Evolutionary conservation across 2,329 filamentous ascomycete species (phyloP).

Genomic region (Periconia macrospinosa): DNA sequence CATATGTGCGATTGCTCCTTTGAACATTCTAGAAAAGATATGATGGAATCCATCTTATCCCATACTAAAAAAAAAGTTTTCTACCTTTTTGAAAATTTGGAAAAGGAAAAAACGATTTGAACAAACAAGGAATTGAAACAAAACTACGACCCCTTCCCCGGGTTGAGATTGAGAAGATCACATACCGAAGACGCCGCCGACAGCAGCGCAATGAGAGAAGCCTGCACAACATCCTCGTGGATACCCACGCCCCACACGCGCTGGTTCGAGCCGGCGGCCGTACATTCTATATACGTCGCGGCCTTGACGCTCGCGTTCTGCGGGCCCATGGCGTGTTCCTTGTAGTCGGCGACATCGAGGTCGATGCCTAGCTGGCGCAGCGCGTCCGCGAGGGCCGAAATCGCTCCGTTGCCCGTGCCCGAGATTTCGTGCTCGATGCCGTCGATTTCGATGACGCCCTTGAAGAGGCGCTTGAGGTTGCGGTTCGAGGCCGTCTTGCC

Average conservation of each 20-base stretch:
- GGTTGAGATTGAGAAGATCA: conserved; percentile 2
- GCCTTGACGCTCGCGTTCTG: conserved; percentile 79
- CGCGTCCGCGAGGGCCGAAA: conserved; percentile 84
- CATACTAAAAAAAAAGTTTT: too few species aligned
- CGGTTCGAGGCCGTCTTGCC: conserved; percentile 76
- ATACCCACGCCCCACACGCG: conserved; percentile 90
- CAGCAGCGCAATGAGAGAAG: conserved; percentile 81
- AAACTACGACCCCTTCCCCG: background rate
- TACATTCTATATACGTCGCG: conserved; percentile 94
- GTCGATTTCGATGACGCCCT: conserved; percentile 82
- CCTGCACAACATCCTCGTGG: conserved; percentile 89
- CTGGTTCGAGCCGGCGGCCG: conserved; percentile 64
- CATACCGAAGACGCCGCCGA: conserved; percentile 84
- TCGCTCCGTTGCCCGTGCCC: conserved; percentile 85
- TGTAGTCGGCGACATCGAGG: conserved; percentile 91
- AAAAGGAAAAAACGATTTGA: background rate
- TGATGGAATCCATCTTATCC: too few species aligned
- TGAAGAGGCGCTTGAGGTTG: conserved; percentile 79
- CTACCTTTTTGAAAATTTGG: background rate
- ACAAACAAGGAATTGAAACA: background rate
- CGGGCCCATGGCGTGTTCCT: conserved; percentile 87
- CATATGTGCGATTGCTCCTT: too few species aligned
- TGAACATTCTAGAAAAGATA: too few species aligned
- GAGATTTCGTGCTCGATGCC: conserved; percentile 75
- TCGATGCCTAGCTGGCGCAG: conserved; percentile 78